Conservation (phyloP, 2,329 filamentous ascomycete genomes). For the Colletotrichum lini region DNA sequence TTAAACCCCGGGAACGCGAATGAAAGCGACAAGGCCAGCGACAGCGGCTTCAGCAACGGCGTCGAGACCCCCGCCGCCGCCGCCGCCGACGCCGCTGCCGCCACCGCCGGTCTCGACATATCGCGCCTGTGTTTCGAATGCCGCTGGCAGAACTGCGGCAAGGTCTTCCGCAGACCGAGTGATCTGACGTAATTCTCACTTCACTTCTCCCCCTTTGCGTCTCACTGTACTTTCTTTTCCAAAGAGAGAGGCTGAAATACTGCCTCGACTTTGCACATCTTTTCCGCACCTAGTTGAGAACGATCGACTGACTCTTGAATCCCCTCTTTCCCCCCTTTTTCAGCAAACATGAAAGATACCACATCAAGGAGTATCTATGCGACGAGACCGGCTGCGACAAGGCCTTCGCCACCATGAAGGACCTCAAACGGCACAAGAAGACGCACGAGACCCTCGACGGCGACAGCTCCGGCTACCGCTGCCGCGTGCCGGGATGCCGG, state of each 20-base stretch:
- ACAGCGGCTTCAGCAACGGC: conserved; percentile 28
- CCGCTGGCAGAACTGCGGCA: conserved; percentile 39
- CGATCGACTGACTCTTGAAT: conserved; percentile 14
- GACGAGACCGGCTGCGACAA: conserved; percentile 41
- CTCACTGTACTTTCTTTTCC: neutral
- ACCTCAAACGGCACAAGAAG: conserved; percentile 46
- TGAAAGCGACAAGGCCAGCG: conserved; percentile 40
- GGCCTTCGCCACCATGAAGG: conserved; percentile 47
- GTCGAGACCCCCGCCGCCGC: conserved; percentile 20
- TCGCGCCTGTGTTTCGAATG: conserved; percentile 38
- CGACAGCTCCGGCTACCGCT: conserved; percentile 45
- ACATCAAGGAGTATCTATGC: conserved; percentile 45
- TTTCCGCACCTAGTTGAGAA: neutral
- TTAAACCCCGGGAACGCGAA: conserved; percentile 36
- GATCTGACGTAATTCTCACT: conserved; percentile 42
- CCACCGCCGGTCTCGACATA: conserved; percentile 19
- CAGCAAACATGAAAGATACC: conserved; percentile 46
- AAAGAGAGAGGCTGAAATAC: neutral
- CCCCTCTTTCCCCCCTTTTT: neutral
- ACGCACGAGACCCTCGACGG: conserved; percentile 42
- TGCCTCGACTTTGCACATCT: neutral
- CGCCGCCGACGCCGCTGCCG: neutral
- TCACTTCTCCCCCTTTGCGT: conserved; percentile 4
- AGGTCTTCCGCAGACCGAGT: conserved; percentile 41
- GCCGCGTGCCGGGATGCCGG: conserved; percentile 46